Base-by-base conservation (phyloP, 2,329 filamentous ascomycete species). In the Claviceps paspali region DNA sequence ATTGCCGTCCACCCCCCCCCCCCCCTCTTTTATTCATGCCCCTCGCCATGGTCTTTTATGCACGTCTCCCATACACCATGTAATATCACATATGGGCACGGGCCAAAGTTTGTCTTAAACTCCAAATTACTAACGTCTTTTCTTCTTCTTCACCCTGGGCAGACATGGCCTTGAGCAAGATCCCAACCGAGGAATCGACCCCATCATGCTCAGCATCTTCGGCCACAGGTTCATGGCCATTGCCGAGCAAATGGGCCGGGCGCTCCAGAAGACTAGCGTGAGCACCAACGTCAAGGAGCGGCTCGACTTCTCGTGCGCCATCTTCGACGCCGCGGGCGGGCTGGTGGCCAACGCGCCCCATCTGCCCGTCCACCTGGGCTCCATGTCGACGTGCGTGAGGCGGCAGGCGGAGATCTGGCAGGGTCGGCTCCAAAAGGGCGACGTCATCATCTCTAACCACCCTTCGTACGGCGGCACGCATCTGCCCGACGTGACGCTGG, bases 211-310 rank as follows among this genome's bases (percentile, higher is more conserved):
- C 3, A 82, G 76, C 46, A 82, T 88, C 39, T 87, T 88, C 48
- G 80, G 79, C 0, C 81, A 87, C 53, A 70, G 82, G 6, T 88
- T 88, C 60, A 87, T 88, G 82, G 78, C 79, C 2, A 85, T 87
- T 46, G 82, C 82, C 1, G 82, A 88, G 53, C 82, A 87, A 49
- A 87, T 87, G 82, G 82, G 82, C 1, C 67, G 80, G 33, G 78
- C 79, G 9, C 56, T 88, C 19, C 82, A 88, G 50, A 87, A 87
- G 60, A 86, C 81, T 0, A 81, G 77, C 47, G 79, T 87, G 33
- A 82, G 75, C 46, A 85, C 79, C 2, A 88, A 88, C 45, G 80
- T 88, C 51, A 82, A 91, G 47, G 83, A 88, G 49, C 70, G 83
- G 9, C 67, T 88, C 4, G 82, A 88, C 52, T 88, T 86, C 52